A percentile compares a stretch with the other conserved stretches of the same genome.
phyloP scores from a whole-genome alignment of 441 rosid species.

The Arabidopsis hybrid region DNA sequence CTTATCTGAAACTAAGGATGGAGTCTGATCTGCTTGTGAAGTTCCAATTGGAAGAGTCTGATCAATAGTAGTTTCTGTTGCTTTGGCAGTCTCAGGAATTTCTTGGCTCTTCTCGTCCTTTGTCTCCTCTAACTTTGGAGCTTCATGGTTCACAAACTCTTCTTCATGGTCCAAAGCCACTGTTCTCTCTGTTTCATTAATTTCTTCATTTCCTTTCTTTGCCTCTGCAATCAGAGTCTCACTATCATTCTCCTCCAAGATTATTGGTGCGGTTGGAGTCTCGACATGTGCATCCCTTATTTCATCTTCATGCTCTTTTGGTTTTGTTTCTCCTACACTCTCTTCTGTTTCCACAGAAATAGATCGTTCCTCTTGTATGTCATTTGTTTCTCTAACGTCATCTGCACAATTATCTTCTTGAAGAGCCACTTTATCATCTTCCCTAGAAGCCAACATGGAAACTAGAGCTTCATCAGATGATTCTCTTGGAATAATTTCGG shows the following conservation, averaged over 20 bases:
- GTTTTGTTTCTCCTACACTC: constrained; percentile 30
- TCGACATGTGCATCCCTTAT: background rate
- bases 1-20: constrained; percentile 38
- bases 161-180: background rate
- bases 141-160: constrained; percentile 25
- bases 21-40: too few species aligned
- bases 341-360: constrained; percentile 36
- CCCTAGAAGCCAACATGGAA: constrained; percentile 33
- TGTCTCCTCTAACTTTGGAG: constrained; percentile 31
- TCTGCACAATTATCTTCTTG: constrained; percentile 39
- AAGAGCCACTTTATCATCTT: constrained; percentile 35
- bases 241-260: background rate
- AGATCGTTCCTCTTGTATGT: constrained; percentile 26
- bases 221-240: constrained; percentile 22
- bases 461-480: constrained; percentile 21
- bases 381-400: constrained; percentile 24
- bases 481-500: constrained; percentile 27
- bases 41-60: constrained; percentile 18
- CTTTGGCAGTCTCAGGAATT: constrained; percentile 33
- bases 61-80: constrained; percentile 15
- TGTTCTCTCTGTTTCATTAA: constrained; percentile 1
- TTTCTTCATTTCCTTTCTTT: constrained; percentile 30
- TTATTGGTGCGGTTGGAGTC: background rate
- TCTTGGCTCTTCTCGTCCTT: constrained; percentile 43
- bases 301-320: constrained; percentile 12